Percentiles rank a stretch among this genome's conserved stretches.
Evolutionary conservation across 2,329 filamentous ascomycete genomes (phyloP).

Genomic region (Neofusicoccum parvum): DNA sequence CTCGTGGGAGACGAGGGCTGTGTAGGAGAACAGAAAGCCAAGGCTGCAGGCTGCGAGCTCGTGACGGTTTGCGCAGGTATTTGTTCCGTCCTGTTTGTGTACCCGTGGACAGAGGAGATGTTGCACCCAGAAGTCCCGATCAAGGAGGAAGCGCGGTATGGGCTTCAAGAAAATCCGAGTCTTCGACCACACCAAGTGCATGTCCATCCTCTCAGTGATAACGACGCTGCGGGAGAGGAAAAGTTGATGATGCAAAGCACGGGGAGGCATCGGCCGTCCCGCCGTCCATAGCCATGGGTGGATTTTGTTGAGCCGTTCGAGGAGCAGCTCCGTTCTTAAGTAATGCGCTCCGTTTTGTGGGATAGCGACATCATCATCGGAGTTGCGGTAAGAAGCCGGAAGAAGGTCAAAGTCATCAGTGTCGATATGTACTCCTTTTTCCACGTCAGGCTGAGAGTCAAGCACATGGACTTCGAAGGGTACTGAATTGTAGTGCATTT

Average conservation of each 20-base stretch:
- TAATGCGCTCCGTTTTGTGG: no score
- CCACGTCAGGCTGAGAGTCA: no score
- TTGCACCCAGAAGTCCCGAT: conserved; percentile 33
- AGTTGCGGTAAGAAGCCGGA: no score
- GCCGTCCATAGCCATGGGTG: background rate
- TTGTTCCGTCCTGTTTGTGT: background rate
- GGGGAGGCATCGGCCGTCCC: background rate
- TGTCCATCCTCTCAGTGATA: conserved; percentile 19
- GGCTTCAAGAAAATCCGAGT: conserved; percentile 38
- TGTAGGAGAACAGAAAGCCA: conserved; percentile 43
- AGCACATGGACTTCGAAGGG: no score
- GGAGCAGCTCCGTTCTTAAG: background rate
- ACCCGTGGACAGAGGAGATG: background rate
- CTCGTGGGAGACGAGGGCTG: conserved; percentile 38
- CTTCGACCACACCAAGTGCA: conserved; percentile 23
- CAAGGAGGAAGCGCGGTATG: conserved; percentile 36
- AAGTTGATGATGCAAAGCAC: conserved; percentile 19
- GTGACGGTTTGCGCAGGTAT: no score
- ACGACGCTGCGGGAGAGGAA: conserved; percentile 9
- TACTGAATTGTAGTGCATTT: no score
- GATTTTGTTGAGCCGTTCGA: background rate
- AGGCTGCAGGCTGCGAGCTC: no score
- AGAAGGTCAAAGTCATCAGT: no score
- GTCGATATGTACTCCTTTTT: no score
- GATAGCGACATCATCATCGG: no score